A percentile compares a stretch with the other conserved stretches of the same genome.
Evolutionary conservation across 2,329 filamentous ascomycete genomes (phyloP).

Genomic region (Botrytis porri): DNA sequence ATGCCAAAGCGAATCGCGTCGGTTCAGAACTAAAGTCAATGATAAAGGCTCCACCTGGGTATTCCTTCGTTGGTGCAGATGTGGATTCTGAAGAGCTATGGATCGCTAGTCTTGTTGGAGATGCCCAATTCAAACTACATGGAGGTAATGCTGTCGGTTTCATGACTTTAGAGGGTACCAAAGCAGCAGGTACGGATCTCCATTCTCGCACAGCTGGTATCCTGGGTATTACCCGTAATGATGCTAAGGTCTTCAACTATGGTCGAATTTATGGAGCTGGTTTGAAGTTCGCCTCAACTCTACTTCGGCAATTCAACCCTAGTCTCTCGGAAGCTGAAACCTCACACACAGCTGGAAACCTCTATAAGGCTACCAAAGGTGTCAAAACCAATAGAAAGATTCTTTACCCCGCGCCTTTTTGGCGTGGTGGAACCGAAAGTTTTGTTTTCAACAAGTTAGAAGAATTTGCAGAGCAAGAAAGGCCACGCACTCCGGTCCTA

Average conservation of each 20-base stretch:
- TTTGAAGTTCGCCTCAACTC: conserved; percentile 83
- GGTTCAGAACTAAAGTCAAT: conserved; percentile 97
- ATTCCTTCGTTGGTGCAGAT: conserved; percentile 93
- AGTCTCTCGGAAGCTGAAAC: conserved; percentile 77
- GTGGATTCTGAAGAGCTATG: conserved; percentile 97
- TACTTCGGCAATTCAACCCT: conserved; percentile 93
- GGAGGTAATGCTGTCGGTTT: conserved; percentile 97
- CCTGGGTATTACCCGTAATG: conserved; percentile 87
- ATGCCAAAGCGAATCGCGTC: conserved; percentile 93
- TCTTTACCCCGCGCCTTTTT: conserved; percentile 75
- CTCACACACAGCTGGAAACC: conserved; percentile 66
- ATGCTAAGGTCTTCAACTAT: conserved; percentile 98
- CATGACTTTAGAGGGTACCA: conserved; percentile 97
- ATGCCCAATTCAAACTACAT: conserved; percentile 91
- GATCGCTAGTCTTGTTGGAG: conserved; percentile 94
- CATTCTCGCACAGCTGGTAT: conserved; percentile 93
- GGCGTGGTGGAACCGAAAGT: conserved; percentile 93
- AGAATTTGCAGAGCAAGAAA: conserved; percentile 93
- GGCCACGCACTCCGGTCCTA: conserved; percentile 84
- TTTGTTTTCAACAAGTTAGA: conserved; percentile 98
- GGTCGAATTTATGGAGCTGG: conserved; percentile 98
- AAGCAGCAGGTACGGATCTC: conserved; percentile 87
- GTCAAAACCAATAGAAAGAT: conserved; percentile 73
- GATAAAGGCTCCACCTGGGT: conserved; percentile 86
- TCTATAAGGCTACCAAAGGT: conserved; percentile 90